phyloP scores from a whole-genome alignment of 805 yeast genomes.

The Hanseniaspora occidentalis region DNA sequence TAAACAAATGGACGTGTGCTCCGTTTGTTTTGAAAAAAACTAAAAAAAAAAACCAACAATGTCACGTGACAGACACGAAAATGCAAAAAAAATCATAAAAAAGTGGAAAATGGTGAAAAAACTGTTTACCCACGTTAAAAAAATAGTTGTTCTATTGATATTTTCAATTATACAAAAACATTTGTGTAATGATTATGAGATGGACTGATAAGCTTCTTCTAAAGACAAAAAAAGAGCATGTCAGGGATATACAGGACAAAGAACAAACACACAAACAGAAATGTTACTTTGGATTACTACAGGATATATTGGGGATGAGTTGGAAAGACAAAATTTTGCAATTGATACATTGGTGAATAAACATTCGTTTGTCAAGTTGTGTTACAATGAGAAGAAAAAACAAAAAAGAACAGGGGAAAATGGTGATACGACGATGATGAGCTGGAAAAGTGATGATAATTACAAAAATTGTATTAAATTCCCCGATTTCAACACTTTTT shows the following conservation, averaged over 20 bases:
- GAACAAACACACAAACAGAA: too few species aligned
- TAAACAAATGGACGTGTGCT: too few species aligned
- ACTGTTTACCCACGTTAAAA: too few species aligned
- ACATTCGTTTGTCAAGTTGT: too few species aligned
- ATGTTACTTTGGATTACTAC: neutral
- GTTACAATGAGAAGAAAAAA: too few species aligned
- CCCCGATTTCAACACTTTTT: slow-evolving; percentile 15
- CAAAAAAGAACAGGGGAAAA: neutral
- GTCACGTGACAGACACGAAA: too few species aligned
- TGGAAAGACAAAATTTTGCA: neutral
- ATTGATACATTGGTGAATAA: neutral
- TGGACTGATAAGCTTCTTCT: neutral
- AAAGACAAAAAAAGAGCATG: too few species aligned
- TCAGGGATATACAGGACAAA: neutral
- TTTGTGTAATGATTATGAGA: neutral
- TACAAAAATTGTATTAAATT: neutral
- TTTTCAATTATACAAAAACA: too few species aligned
- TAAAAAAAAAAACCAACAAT: too few species aligned
- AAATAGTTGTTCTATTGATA: too few species aligned
- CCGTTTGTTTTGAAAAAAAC: neutral
- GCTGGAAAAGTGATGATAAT: neutral
- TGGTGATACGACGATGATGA: neutral
- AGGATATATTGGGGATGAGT: neutral
- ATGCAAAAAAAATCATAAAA: too few species aligned
- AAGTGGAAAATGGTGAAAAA: too few species aligned